Base-by-base conservation (phyloP, 176 grass and related monocot species). In the Coix lacrymajobi region DNA sequence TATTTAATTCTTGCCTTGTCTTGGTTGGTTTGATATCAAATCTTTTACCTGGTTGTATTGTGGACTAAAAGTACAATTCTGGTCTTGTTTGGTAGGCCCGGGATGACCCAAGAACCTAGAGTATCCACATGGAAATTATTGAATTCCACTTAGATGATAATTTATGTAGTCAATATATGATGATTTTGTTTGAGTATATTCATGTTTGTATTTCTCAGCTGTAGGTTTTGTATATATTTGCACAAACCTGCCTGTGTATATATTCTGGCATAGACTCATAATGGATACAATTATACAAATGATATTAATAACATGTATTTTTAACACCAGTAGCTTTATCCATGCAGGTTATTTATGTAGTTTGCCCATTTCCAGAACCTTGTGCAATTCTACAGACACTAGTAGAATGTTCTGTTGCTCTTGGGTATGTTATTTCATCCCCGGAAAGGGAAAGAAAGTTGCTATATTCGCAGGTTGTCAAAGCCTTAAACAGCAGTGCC, bases 351-450 rank as follows among this genome's bases (percentile, higher is more conserved):
- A 81, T 99, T 64, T 99, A 99, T 88, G 96, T 96, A 49, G 85
- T 99, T 32, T 99, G 96, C 70, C 96, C 96, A 29, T 99, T 99
- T 79, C 91, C 89, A 60, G 93, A 99, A 69, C 96, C 93, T 22
- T 90, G 76, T 69, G 87, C 93, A 43, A 84, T 99, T 71, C 83
- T 99, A 62, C 76, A 96, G 82, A 94, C 96, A 33, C 69, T 99
- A 79, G 85, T 99, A 41, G 96, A 99, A 68, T 93, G 89, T 76
- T 91, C 96, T 80, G 87, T 91, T 72, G 89, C 93, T 83, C 79
- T 99, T 88, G 96, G 96, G 36, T 95, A 88, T 83, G 83, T 81
- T 80, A 87, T 90, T 90, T 80, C 83, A 39, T 89, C 91, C 4
- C 66, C 80, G 51, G 93, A 99, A 61, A 89, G 84, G 86, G 93